Evolutionary conservation across 148 eudicot species (phyloP).

Genomic region (Cornus kousa): DNA sequence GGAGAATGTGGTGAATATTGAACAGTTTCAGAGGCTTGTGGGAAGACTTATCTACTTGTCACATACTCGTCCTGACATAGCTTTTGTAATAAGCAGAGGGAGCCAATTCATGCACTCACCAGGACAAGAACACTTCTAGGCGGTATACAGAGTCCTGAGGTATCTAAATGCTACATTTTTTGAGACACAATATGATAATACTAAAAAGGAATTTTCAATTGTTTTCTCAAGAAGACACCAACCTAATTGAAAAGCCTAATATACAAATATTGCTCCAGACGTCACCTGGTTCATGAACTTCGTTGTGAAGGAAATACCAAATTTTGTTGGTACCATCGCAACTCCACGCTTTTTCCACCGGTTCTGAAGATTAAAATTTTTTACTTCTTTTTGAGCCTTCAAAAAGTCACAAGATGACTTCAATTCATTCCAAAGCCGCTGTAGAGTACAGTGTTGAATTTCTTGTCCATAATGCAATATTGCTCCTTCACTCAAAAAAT

Average conservation of each 20-base stretch:
- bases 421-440: conserved; percentile 75
- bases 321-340: conserved; percentile 84
- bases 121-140: no score
- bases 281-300: conserved; percentile 98
- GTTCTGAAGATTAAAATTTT: conserved; percentile 67
- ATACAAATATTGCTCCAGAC: neutral
- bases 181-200: neutral
- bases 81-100: no score
- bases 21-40: no score
- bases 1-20: no score
- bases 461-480: conserved; percentile 77
- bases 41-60: no score
- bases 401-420: conserved; percentile 59
- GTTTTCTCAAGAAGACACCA: neutral
- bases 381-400: conserved; percentile 54
- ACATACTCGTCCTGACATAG: no score
- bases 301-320: conserved; percentile 88
- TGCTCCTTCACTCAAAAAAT: conserved; percentile 77
- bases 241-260: neutral
- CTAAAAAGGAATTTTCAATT: neutral
- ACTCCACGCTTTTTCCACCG: conserved; percentile 94
- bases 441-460: conserved; percentile 72
- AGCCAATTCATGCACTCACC: no score
- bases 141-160: no score
- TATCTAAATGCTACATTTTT: neutral